Evolutionary conservation across 441 rosid species (phyloP), one percentile per base, ranked within the genome.

Genomic region (Aquilaria agallochum): DNA sequence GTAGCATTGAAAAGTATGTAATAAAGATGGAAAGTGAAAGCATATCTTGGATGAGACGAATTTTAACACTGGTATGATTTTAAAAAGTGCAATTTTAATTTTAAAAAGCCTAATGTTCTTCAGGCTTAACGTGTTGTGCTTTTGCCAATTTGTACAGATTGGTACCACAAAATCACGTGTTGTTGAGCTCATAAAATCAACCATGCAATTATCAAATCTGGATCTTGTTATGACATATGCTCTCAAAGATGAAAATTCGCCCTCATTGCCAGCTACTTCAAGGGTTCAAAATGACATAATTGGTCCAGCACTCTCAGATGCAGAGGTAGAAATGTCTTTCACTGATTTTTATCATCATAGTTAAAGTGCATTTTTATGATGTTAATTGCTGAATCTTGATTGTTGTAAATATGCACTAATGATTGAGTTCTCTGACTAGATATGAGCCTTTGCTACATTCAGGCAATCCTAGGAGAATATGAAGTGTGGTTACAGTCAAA

Each of bases 11-110:
- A 74, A 83, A 82, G 42, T 81, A 81, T 56, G 67, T 60, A 0
- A 60, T 47, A 56, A 82, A 74, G 84, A 83, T 85, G 84, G 99
- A 84, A 80, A 85, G 72, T 65, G 96, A 95, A 72, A 80, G 96
- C 80, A 71, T 91, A 68, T 68, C 85, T 58, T 84, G 96, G 96
- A 82, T 88, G 74, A 82, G 84, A 72, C 80, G 71, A 67, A 77
- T 80, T 60, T 76, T 88, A 11, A 79, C 78, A 5, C 66, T 80
- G 96, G 99, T 95, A 89, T 49, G 58, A 20, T 67, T 71, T 54
- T 56, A 49, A 46, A 59, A 58, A 68, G 27, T 58, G 51, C 60
- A 55, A 47, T 27, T 34, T 65, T 60, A 53, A 20, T 67, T 31
- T 53, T 65, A 11, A 45, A 20, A 20, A 20, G 27, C 40, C 40